phyloP scores from a whole-genome alignment of 192 early-diverging fungal species.

The Entomortierella lignicola region DNA sequence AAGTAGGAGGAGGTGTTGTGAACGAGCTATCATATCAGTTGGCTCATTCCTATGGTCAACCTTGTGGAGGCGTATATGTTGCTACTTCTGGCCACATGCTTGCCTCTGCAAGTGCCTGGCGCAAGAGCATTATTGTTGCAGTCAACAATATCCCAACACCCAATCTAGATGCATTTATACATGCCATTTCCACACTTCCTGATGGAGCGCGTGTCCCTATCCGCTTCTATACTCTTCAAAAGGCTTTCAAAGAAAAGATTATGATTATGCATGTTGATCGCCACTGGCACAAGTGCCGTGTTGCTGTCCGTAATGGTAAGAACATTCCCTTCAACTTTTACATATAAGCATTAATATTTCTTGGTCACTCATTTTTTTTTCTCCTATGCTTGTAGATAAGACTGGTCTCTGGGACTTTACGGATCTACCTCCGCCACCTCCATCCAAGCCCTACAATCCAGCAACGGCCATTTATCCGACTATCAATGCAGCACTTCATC shows the following conservation, averaged over 20 bases:
- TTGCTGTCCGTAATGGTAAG: slow-evolving; percentile 80
- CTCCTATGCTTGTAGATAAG: too few relatives aligned
- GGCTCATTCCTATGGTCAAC: slow-evolving; percentile 76
- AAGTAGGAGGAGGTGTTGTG: slow-evolving; percentile 86
- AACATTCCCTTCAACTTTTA: neutral
- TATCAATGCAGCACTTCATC: slow-evolving; percentile 76
- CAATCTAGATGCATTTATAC: slow-evolving; percentile 74
- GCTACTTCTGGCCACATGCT: slow-evolving; percentile 77
- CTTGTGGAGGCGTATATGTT: slow-evolving; percentile 85
- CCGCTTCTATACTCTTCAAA: slow-evolving; percentile 80
- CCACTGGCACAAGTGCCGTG: slow-evolving; percentile 87
- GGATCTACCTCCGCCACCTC: slow-evolving; percentile 72
- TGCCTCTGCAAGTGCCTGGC: slow-evolving; percentile 72
- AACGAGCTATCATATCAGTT: slow-evolving; percentile 82
- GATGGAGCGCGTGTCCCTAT: slow-evolving; percentile 71
- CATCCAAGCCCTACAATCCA: slow-evolving; percentile 59
- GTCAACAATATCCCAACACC: slow-evolving; percentile 74
- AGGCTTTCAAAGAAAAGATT: slow-evolving; percentile 84
- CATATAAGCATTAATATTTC: too few relatives aligned
- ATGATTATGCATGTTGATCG: slow-evolving; percentile 88
- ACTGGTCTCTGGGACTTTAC: slow-evolving; percentile 87
- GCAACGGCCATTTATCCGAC: slow-evolving; percentile 78
- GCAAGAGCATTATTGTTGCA: slow-evolving; percentile 73
- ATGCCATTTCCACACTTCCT: slow-evolving; percentile 70
- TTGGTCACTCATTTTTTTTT: too few relatives aligned